phyloP scores from a whole-genome alignment of 176 grass and related monocot species.

The Hordeum marinum region DNA sequence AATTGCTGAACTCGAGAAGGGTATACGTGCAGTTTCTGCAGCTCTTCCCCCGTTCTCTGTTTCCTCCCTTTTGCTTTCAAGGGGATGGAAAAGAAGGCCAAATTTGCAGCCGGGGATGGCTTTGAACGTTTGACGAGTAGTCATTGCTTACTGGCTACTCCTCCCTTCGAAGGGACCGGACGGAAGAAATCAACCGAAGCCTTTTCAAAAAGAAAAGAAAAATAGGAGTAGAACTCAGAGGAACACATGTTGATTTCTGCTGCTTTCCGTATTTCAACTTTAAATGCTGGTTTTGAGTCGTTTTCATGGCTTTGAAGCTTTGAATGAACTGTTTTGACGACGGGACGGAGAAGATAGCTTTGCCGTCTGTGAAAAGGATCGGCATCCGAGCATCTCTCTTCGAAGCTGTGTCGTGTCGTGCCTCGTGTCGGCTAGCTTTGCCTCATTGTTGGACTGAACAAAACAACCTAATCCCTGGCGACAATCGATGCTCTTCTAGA shows the following conservation, averaged over 20 bases:
- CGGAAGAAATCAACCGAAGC: background rate
- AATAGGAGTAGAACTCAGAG: background rate
- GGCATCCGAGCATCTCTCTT: background rate
- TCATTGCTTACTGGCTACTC: background rate
- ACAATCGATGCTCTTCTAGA: background rate
- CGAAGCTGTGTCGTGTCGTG: background rate
- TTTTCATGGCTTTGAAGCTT: background rate
- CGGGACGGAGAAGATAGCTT: background rate
- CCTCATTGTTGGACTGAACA: slow-evolving; percentile 30
- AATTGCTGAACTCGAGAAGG: background rate
- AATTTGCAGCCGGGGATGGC: background rate
- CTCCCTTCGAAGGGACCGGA: background rate
- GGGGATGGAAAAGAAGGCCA: background rate
- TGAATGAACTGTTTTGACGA: background rate
- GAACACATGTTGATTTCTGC: background rate
- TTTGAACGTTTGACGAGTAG: slow-evolving; percentile 10
- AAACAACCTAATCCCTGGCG: background rate
- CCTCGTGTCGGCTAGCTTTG: background rate
- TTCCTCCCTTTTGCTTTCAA: background rate
- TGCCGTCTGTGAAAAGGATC: slow-evolving; percentile 12
- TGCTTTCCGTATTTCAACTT: background rate
- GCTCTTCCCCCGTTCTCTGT: background rate
- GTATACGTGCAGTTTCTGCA: background rate
- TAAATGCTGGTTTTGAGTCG: background rate
- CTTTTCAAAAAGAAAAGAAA: background rate